Evolutionary conservation across 129 eudicot species (phyloP), one percentile per base, ranked within the genome.

Genomic region (Pulicaria dysenterica): DNA sequence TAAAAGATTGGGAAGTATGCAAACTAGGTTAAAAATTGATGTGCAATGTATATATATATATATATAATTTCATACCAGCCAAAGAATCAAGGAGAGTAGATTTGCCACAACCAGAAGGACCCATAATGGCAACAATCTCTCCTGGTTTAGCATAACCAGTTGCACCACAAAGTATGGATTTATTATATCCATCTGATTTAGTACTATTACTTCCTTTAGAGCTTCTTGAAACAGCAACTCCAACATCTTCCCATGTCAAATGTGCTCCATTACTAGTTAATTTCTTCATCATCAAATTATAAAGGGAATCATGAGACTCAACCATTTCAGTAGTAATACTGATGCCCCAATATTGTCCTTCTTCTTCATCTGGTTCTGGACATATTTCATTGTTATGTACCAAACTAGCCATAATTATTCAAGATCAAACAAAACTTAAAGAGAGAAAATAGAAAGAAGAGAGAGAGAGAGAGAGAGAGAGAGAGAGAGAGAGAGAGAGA

Each of bases 31-130:
- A 24, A 24, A 24, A 24, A 24, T 24, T 24, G 2, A 24, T 24
- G 31, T 24, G 31, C 1, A 24, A 24, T 24, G 2, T 24, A 24
- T 24, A 24, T 24, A 24, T 24, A 24, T 24, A 24, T 24, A 24
- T 24, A 24, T 24, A 24, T 24, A 24, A 24, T 24, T 24, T 24
- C 31, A 39, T 83, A 90, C 94, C 94, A 34, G 91, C 88, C 69
- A 90, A 73, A 41, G 94, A 89, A 76, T 90, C 96, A 50, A 90
- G 88, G 68, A 87, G 96, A 14, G 89, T 87, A 19, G 96, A 86
- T 44, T 87, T 90, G 70, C 96, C 96, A 60, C 84, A 84, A 36
- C 96, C 96, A 76, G 96, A 90, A 80, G 96, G 96, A 15, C 96
- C 96, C 94, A 90, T 77, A 5, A 89, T 43, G 31, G 96, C 96